Conservation (phyloP, 257 asterid species). For the Nicotiana undulata region DNA sequence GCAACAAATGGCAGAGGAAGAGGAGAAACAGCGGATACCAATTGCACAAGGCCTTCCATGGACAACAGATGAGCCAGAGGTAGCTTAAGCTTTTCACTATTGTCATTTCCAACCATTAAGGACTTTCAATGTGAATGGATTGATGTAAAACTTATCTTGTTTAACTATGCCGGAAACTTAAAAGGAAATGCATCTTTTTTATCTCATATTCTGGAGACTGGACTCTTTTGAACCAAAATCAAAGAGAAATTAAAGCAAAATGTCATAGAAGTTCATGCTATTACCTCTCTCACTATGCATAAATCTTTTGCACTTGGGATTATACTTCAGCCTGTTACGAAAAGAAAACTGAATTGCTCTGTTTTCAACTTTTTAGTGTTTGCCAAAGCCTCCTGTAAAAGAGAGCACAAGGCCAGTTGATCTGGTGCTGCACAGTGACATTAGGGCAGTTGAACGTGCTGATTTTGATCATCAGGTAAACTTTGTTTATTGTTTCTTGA, state of each 20-base stretch:
- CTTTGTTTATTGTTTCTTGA: background rate
- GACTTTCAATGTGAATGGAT: background rate
- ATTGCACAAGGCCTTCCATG: slow-evolving; percentile 96
- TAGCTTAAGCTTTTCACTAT: slow-evolving; percentile 16
- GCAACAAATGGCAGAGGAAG: slow-evolving; percentile 65
- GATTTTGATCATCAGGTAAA: slow-evolving; percentile 81
- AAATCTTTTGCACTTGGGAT: background rate
- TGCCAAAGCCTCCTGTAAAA: slow-evolving; percentile 76
- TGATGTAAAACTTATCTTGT: background rate
- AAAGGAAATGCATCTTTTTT: background rate
- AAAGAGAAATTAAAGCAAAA: background rate
- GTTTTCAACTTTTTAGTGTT: slow-evolving; percentile 33
- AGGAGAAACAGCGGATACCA: slow-evolving; percentile 74
- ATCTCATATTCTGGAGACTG: background rate
- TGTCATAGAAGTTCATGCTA: background rate
- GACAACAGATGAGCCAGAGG: slow-evolving; percentile 99
- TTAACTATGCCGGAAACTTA: background rate
- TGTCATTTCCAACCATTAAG: background rate
- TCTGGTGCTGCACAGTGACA: slow-evolving; percentile 65
- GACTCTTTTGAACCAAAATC: background rate
- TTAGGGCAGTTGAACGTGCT: slow-evolving; percentile 81
- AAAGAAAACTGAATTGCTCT: background rate
- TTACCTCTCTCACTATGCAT: background rate
- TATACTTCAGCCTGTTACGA: background rate
- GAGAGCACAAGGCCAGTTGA: slow-evolving; percentile 64